phyloP scores from a whole-genome alignment of 257 asterid species.

The Cruciata laevipes region DNA sequence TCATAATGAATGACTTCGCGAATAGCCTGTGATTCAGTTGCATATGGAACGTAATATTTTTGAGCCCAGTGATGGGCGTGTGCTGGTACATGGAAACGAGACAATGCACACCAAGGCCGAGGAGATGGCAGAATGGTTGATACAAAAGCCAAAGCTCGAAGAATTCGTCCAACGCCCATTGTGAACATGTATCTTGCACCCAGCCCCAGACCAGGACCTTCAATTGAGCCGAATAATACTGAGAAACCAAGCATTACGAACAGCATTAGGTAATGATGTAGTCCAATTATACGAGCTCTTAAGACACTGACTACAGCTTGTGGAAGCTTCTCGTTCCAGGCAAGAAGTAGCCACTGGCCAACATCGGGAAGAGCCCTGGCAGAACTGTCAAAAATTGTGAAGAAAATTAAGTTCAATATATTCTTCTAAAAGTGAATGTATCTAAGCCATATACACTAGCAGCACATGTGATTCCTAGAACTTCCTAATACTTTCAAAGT shows the following conservation, averaged over 20 bases:
- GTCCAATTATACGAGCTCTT: constrained; percentile 84
- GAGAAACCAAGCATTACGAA: constrained; percentile 94
- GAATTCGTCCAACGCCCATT: constrained; percentile 93
- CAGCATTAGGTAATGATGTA: constrained; percentile 95
- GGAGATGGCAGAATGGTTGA: constrained; percentile 95
- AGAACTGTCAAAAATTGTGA: constrained; percentile 38
- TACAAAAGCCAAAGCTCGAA: constrained; percentile 72
- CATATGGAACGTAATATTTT: constrained; percentile 79
- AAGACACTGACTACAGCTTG: constrained; percentile 46
- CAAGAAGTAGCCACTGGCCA: constrained; percentile 93
- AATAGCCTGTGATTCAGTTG: constrained; percentile 65
- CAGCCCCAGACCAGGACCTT: constrained; percentile 96
- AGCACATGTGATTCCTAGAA: neutral
- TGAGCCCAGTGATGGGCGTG: constrained; percentile 88
- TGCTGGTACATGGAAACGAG: constrained; percentile 69
- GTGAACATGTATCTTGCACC: constrained; percentile 95
- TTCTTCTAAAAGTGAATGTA: neutral
- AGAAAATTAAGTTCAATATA: constrained; percentile 20
- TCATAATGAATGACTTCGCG: constrained; percentile 63
- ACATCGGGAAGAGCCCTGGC: constrained; percentile 90
- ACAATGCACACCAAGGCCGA: constrained; percentile 94
- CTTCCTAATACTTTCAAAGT: neutral
- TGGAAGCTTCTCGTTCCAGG: constrained; percentile 76
- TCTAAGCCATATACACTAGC: neutral
- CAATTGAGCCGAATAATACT: constrained; percentile 70